Evolutionary conservation across 139 green algal genomes (phyloP).

Genomic region (Axilococcus clingmanii): DNA sequence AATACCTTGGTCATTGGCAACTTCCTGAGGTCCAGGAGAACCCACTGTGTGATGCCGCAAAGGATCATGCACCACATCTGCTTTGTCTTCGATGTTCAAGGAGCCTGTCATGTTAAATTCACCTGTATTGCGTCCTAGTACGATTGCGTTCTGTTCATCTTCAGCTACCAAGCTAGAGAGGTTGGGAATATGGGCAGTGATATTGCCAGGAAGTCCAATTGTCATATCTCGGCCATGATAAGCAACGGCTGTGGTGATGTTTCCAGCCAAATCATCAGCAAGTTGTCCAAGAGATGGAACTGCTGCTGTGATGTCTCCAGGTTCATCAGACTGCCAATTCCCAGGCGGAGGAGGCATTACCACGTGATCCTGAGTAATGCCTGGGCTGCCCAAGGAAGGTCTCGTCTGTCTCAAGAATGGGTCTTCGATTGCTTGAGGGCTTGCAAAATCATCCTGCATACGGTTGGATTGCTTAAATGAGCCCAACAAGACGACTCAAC

Average conservation of each 20-base stretch:
- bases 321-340: not conserved
- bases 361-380: too few species aligned
- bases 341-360: not conserved
- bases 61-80: not conserved
- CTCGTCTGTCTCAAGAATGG: too few species aligned
- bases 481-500: too few species aligned
- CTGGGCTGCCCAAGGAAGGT: too few species aligned
- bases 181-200: constrained; percentile 17
- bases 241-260: not conserved
- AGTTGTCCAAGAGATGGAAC: constrained; percentile 17
- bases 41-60: not conserved
- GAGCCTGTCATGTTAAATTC: too few species aligned
- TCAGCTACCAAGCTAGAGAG: constrained; percentile 14
- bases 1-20: not conserved
- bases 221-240: not conserved
- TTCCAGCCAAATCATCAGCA: constrained; percentile 16
- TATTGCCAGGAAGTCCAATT: constrained; percentile 14
- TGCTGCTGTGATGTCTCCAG: constrained; percentile 22
- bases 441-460: too few species aligned
- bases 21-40: not conserved
- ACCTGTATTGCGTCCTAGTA: not conserved
- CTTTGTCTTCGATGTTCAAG: too few species aligned
- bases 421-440: too few species aligned
- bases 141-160: constrained; percentile 1
- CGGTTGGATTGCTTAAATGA: too few species aligned